These are phyloP conservation scores for Zygoascus biomembranicola DNA, from an alignment of 805 yeast genomes.

Conservation along the genomic window DNA sequence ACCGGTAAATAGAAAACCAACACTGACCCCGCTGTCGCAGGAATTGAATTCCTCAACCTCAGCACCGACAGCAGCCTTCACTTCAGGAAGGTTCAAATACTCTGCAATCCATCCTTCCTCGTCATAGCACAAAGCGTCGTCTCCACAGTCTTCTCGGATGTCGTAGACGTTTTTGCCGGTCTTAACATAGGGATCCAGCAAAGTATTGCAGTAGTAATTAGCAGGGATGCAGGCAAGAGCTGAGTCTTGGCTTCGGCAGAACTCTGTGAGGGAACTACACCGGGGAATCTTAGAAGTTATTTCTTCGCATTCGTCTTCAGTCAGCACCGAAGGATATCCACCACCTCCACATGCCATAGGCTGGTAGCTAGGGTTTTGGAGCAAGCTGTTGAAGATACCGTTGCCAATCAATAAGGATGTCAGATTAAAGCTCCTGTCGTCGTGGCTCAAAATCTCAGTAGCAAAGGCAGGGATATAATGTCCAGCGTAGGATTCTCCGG, in stretches of 20 bases:
- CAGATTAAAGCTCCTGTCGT: constrained; percentile 53
- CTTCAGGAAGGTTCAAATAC: constrained; percentile 67
- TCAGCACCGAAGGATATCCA: constrained; percentile 68
- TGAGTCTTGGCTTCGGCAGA: constrained; percentile 63
- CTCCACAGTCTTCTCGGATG: constrained; percentile 57
- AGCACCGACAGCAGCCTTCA: constrained; percentile 73
- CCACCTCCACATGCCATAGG: constrained; percentile 97
- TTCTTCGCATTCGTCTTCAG: constrained; percentile 65
- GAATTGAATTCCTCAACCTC: constrained; percentile 69
- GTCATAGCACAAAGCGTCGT: constrained; percentile 53
- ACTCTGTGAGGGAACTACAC: constrained; percentile 61
- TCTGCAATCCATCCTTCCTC: constrained; percentile 62
- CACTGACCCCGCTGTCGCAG: constrained; percentile 62
- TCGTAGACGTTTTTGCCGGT: constrained; percentile 87
- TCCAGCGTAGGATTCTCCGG: constrained; percentile 89
- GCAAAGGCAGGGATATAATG: constrained; percentile 91
- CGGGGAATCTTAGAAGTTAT: constrained; percentile 61
- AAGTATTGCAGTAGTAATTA: constrained; percentile 72
- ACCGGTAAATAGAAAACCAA: constrained; percentile 50
- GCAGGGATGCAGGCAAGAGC: constrained; percentile 89
- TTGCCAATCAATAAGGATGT: constrained; percentile 81
- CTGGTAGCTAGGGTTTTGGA: constrained; percentile 68
- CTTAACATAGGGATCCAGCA: constrained; percentile 65
- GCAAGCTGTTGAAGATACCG: constrained; percentile 80
- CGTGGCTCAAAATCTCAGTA: constrained; percentile 62